A percentile compares a stretch with the other conserved stretches of the same genome.
These are phyloP conservation scores for Hypoxylon sp. DNA, from an alignment of 2,329 filamentous ascomycete genomes.

Conservation along the genomic window DNA sequence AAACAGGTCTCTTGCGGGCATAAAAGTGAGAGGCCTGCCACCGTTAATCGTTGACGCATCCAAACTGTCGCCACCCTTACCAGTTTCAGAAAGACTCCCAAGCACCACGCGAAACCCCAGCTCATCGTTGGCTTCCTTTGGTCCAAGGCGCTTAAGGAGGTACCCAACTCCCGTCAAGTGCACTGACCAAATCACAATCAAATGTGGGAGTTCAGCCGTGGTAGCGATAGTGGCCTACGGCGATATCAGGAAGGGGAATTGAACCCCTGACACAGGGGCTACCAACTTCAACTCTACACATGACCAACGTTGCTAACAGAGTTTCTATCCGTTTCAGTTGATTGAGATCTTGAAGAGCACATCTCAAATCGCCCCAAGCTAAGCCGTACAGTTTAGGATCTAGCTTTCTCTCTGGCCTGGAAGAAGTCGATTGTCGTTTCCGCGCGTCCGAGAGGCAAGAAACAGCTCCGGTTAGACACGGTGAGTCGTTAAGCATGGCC, in stretches of 20 bases:
- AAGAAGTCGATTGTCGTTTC: slow-evolving; percentile 8
- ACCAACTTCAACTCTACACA: slow-evolving; percentile 25
- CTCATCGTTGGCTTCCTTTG: slow-evolving; percentile 5
- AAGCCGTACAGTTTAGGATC: slow-evolving; percentile 19
- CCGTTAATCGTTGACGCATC: not conserved
- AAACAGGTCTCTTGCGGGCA: slow-evolving; percentile 4
- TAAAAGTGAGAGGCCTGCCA: slow-evolving; percentile 21
- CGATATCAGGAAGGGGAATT: not conserved
- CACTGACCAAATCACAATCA: slow-evolving; percentile 19
- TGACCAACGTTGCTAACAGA: slow-evolving; percentile 18
- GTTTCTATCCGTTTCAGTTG: slow-evolving; percentile 17
- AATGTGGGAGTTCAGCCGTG: slow-evolving; percentile 4
- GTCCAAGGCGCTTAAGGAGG: slow-evolving; percentile 15
- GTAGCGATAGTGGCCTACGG: slow-evolving; percentile 19
- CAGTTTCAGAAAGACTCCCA: slow-evolving; percentile 20
- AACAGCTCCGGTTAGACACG: slow-evolving; percentile 7
- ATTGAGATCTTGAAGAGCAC: slow-evolving; percentile 13
- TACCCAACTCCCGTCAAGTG: slow-evolving; percentile 12
- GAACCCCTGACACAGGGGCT: not conserved
- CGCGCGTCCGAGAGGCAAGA: slow-evolving; percentile 21
- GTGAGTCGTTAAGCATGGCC: slow-evolving; percentile 16
- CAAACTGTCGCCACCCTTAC: not conserved
- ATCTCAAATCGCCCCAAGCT: slow-evolving; percentile 9
- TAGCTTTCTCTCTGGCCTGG: slow-evolving; percentile 16
- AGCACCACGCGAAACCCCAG: slow-evolving; percentile 17